A percentile compares a stretch with the other conserved stretches of the same genome.
Conservation (phyloP, 768 basidiomycete species). For the Guyanaporus albipodus region DNA sequence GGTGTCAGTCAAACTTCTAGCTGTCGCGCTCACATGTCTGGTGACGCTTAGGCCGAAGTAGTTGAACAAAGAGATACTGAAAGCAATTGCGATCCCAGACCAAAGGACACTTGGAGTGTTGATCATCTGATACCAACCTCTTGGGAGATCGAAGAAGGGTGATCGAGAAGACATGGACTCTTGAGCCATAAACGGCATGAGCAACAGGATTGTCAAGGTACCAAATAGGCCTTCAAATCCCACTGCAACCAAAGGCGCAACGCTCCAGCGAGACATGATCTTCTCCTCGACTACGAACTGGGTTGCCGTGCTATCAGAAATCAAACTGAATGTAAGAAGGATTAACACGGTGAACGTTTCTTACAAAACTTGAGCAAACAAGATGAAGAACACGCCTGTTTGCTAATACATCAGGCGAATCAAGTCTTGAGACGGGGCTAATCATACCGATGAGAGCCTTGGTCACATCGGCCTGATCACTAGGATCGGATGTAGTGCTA, state of each 20-base stretch:
- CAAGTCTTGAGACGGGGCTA: slow-evolving; percentile 10
- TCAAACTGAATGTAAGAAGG: neutral
- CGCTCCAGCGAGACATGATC: slow-evolving; percentile 83
- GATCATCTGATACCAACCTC: slow-evolving; percentile 88
- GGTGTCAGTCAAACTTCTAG: slow-evolving; percentile 88
- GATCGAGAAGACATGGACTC: slow-evolving; percentile 59
- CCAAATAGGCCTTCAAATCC: slow-evolving; percentile 95
- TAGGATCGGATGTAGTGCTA: slow-evolving; percentile 40
- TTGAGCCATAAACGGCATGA: slow-evolving; percentile 77
- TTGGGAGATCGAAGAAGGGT: slow-evolving; percentile 81
- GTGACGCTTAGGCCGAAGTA: slow-evolving; percentile 91
- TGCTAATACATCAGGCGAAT: slow-evolving; percentile 13
- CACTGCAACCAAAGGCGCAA: slow-evolving; percentile 88
- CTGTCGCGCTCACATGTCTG: slow-evolving; percentile 89
- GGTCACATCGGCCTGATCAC: slow-evolving; percentile 59
- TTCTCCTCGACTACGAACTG: slow-evolving; percentile 97
- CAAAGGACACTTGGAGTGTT: slow-evolving; percentile 67
- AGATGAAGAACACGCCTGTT: slow-evolving; percentile 81
- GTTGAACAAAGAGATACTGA: slow-evolving; percentile 80
- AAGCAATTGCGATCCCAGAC: slow-evolving; percentile 65
- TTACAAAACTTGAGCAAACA: slow-evolving; percentile 95
- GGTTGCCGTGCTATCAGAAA: slow-evolving; percentile 66
- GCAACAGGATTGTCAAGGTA: slow-evolving; percentile 67
- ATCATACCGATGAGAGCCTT: slow-evolving; percentile 66
- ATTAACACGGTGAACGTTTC: slow-evolving; percentile 18